A percentile compares a stretch with the other conserved stretches of the same genome.
phyloP scores from a whole-genome alignment of 352 stramenopile species.

The Pythium biforme region DNA sequence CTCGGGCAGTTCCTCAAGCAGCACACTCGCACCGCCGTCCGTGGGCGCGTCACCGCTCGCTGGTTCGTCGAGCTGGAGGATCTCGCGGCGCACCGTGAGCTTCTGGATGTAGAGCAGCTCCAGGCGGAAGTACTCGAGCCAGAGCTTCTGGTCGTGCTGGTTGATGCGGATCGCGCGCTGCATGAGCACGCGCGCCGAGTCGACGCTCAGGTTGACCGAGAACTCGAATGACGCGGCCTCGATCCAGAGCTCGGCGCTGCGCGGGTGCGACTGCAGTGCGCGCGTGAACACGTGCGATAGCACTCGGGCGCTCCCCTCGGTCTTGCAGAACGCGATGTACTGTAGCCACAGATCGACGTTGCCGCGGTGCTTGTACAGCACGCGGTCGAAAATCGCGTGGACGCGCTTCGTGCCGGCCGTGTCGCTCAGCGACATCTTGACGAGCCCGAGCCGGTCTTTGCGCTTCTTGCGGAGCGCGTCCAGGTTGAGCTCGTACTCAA shows the following conservation, averaged over 20 bases:
- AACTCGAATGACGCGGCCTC: conserved; percentile 91
- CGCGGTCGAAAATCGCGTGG: conserved; percentile 85
- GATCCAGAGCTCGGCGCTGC: conserved; percentile 87
- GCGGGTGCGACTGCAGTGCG: conserved; percentile 85
- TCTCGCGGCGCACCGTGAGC: conserved; percentile 73
- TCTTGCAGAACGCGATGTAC: conserved; percentile 88
- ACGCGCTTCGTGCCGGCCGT: conserved; percentile 66
- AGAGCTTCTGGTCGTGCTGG: conserved; percentile 73
- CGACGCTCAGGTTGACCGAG: conserved; percentile 78
- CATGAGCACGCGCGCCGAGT: conserved; percentile 88
- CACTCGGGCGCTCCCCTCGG: conserved; percentile 62
- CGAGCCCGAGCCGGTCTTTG: conserved; percentile 64
- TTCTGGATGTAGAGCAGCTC: conserved; percentile 92
- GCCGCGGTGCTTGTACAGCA: conserved; percentile 86
- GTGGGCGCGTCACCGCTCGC: conserved; percentile 20
- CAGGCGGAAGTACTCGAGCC: conserved; percentile 90
- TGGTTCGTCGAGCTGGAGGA: conserved; percentile 62
- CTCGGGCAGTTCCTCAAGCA: conserved; percentile 51
- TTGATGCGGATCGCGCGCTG: conserved; percentile 92
- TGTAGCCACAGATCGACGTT: conserved; percentile 91
- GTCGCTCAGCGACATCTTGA: conserved; percentile 76
- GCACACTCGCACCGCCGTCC: conserved; percentile 34
- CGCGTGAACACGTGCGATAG: conserved; percentile 81
- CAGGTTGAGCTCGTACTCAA: conserved; percentile 93
- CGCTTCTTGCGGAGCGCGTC: conserved; percentile 84